Conservation (phyloP, 208 protist genomes). For the Trypanosoma theileri region DNA sequence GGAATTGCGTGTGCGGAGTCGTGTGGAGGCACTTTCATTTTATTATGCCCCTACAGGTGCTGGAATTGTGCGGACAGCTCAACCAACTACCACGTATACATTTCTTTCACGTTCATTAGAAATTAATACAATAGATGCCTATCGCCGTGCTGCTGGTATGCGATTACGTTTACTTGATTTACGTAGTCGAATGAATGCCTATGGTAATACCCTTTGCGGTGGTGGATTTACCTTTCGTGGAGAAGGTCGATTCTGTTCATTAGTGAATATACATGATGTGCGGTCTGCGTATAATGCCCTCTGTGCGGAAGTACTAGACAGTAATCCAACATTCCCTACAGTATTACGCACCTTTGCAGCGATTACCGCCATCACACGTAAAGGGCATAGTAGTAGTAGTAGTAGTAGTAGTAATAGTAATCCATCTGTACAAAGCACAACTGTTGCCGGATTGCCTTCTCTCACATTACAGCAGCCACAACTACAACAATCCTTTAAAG, state of each 20-base stretch:
- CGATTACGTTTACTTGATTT: slow-evolving; percentile 44
- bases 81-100: slow-evolving; percentile 49
- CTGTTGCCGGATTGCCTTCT: neutral
- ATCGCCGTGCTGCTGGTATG: slow-evolving; percentile 13
- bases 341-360: neutral
- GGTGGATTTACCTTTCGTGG: slow-evolving; percentile 38
- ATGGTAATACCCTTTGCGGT: slow-evolving; percentile 38
- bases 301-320: slow-evolving; percentile 31
- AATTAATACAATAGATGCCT: slow-evolving; percentile 17
- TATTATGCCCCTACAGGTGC: slow-evolving; percentile 42
- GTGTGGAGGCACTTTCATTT: slow-evolving; percentile 81
- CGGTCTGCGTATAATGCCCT: slow-evolving; percentile 32
- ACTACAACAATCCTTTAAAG: neutral
- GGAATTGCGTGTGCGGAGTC: slow-evolving; percentile 33
- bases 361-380: neutral
- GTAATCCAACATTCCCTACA: slow-evolving; percentile 22
- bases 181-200: slow-evolving; percentile 31
- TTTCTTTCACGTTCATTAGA: slow-evolving; percentile 20
- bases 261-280: slow-evolving; percentile 54
- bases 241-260: slow-evolving; percentile 31
- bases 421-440: slow-evolving; percentile 15
- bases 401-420: slow-evolving; percentile 23
- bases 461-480: neutral
- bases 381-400: neutral
- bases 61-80: slow-evolving; percentile 61